Base-by-base conservation (phyloP, 768 basidiomycete species). In the Mycena epipterygia region DNA sequence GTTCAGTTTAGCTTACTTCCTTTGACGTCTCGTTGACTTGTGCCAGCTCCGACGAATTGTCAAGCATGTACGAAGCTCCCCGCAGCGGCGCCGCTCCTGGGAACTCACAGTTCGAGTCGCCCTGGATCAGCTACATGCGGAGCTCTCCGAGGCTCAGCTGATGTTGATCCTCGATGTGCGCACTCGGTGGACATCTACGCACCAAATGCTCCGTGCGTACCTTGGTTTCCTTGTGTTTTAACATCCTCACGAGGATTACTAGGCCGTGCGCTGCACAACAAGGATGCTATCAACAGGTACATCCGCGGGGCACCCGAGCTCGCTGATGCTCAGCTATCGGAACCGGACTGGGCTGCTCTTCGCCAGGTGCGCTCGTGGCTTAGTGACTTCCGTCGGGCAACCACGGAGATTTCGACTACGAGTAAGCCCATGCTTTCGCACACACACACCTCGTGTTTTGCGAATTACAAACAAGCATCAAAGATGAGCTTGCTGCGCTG, bases 181-280 rank as follows among this genome's bases (percentile, higher is more conserved):
- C 12, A 74, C 73, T 1, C 70, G 73, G 17, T 74, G 73, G 73
- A 62, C 66, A 0, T 74, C 73, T 27, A 74, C 73, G n/a, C 73
- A 74, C 37, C 55, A 67, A 27, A 74, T 74, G 73, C 63, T 72
- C 16, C 59, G 73, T 74, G 42, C 1, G 56, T 58, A 2, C 11
- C 3, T 30, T 55, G 32, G 21, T 8, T 35, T 13, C 23, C 12
- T 17, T 52, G 5, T n/a, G 6, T 23, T 35, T 37, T 19, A 27
- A 27, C n/a, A 11, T 39, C 14, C 46, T 37, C 6, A 49, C 48
- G n/a, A 49, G 29, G 14, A 25, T 32, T 5, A 29, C 14, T 46
- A 62, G 59, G 60, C 14, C 51, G 67, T 41, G 60, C 59, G 1
- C 21, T 57, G 1, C 42, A 49, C 30, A 56, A 62, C 33, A 46